Evolutionary conservation across 352 stramenopile genomes (phyloP).

Genomic region (Globisporangium sylvaticum): DNA sequence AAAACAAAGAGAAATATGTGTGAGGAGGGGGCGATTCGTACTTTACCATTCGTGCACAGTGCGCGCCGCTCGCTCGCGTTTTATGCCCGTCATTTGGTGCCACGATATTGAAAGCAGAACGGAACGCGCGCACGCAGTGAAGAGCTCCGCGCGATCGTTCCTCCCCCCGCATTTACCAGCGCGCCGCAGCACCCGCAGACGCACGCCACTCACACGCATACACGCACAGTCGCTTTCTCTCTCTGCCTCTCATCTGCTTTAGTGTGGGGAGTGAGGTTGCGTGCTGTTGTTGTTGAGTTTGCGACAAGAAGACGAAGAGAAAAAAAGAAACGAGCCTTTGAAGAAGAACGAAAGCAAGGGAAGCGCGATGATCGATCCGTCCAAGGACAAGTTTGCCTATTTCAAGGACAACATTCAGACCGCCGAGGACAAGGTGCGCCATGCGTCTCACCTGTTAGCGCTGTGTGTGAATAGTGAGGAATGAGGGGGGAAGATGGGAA

Average conservation of each 20-base stretch:
- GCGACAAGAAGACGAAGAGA: not conserved
- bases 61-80: not conserved
- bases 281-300: not conserved
- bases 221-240: not conserved
- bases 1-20: not conserved
- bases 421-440: conserved; percentile 73
- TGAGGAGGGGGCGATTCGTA: conserved; percentile 17
- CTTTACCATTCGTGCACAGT: conserved; percentile 10
- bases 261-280: not conserved
- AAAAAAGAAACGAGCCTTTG: not conserved
- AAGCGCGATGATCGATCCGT: conserved; percentile 73
- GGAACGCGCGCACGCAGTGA: conserved; percentile 5
- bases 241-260: not conserved
- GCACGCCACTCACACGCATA: not conserved
- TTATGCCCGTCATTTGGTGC: conserved; percentile 4
- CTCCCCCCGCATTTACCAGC: conserved; percentile 1
- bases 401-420: conserved; percentile 90
- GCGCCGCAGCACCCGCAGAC: not conserved
- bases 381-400: conserved; percentile 87
- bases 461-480: not conserved
- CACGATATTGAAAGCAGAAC: conserved; percentile 13
- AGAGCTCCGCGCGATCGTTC: not conserved
- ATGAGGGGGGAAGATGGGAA: not conserved
- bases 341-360: not conserved
- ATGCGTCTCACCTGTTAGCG: not conserved